phyloP scores from a whole-genome alignment of 2,329 filamentous ascomycete genomes.

The Apiospora phragmitis region DNA sequence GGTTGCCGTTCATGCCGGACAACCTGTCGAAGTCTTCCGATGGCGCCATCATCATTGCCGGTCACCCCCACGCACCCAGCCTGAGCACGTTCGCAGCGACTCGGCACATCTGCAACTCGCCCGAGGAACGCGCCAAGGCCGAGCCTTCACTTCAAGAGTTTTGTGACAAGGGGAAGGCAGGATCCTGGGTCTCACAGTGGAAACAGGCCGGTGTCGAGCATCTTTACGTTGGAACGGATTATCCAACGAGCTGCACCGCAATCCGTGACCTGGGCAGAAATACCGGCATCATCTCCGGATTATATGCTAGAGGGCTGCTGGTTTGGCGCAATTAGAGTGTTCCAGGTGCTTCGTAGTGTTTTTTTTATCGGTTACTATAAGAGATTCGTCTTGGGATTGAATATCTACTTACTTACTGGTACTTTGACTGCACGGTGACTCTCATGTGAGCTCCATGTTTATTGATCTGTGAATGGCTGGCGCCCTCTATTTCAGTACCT shows the following conservation, averaged over 20 bases:
- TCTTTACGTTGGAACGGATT: slow-evolving; percentile 33
- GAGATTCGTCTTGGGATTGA: no score
- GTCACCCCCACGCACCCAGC: slow-evolving; percentile 38
- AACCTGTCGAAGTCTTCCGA: slow-evolving; percentile 36
- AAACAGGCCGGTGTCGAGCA: slow-evolving; percentile 28
- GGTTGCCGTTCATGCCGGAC: slow-evolving; percentile 40
- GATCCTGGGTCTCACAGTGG: slow-evolving; percentile 34
- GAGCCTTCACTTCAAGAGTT: slow-evolving; percentile 19
- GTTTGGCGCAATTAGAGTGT: slow-evolving; percentile 17
- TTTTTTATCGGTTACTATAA: no score
- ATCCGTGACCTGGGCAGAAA: slow-evolving; percentile 25
- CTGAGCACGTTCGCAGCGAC: slow-evolving; percentile 32
- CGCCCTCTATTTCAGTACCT: neutral
- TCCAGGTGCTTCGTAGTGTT: no score
- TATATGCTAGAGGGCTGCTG: slow-evolving; percentile 35
- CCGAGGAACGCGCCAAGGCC: slow-evolving; percentile 25
- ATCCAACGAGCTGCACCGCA: slow-evolving; percentile 32
- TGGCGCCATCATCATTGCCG: slow-evolving; percentile 38
- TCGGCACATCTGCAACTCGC: slow-evolving; percentile 36
- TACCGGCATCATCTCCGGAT: slow-evolving; percentile 33
- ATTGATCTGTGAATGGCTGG: neutral
- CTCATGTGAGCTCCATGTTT: neutral
- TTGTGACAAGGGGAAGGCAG: slow-evolving; percentile 16
- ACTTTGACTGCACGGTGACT: no score
- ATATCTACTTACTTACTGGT: no score